Base-by-base conservation (phyloP, 345 rosid genomes). In the Eucalyptus grandis region DNA sequence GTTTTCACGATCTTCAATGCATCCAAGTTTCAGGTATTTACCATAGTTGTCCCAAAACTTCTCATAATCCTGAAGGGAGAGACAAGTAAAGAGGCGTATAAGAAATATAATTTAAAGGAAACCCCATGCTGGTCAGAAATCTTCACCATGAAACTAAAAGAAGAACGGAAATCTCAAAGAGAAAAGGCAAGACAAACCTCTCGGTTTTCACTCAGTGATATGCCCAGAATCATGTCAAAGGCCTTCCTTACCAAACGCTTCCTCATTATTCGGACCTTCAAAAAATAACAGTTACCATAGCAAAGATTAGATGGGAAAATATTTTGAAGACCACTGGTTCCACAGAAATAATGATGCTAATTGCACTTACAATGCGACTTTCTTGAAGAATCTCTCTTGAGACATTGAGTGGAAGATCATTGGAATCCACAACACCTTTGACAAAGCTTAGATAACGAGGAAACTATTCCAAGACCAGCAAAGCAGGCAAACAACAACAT, bases 381-480 rank as follows among this genome's bases (percentile, higher is more conserved):
- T 98, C 99, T 92, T 98, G 99, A 92, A 98, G 99, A 94, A 98
- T 96, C 93, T 98, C 99, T 30, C 99, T 95, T 16, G 99, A 98
- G 49, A 97, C 99, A 90, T 97, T 98, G 89, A 98, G 98, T 34
- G 99, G 99, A 87, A 98, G 99, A 90, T 98, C 99, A 90, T 96
- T 95, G 9, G 99, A 98, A 90, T 98, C 99, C 92, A 97, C 99
- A 89, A 97, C 99, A 93, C 99, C 99, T 92, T 98, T 98, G 88
- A 98, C 94, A 88, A 98, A 98, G 94, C 99, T 97, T 54, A 98
- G 92, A 92, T 98, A 97, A 53, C 98, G 95, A 60, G 99, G 99
- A 91, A 98, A 98, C 99, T 98, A 93, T 89, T 83, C 82, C 88
- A 87, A 30, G 49, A 88, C 89, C 85, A 77, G 85, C 85, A 40